phyloP scores from a whole-genome alignment of 179 eudicot species.

The Gypsophila paniculata region DNA sequence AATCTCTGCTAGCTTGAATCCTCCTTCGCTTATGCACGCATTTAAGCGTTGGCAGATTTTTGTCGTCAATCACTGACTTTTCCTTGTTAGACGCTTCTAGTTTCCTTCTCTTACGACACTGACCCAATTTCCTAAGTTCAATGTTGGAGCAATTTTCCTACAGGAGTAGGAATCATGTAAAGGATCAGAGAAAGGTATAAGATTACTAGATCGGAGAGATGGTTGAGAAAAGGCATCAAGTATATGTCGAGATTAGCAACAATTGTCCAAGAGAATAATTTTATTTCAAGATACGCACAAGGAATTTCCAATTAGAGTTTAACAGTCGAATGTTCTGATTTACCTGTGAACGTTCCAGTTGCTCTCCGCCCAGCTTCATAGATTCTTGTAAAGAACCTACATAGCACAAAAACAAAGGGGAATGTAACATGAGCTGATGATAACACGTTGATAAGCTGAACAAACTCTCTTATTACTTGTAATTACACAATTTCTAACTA shows the following conservation, averaged over 20 bases:
- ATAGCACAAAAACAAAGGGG: not conserved
- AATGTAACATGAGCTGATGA: not conserved
- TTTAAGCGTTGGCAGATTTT: constrained; percentile 25
- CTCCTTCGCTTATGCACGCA: constrained; percentile 38
- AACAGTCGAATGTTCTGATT: not conserved
- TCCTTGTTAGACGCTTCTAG: constrained; percentile 11
- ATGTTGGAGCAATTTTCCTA: constrained; percentile 21
- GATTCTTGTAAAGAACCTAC: constrained; percentile 2
- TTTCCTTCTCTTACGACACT: constrained; percentile 27
- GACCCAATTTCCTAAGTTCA: constrained; percentile 15
- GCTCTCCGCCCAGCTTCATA: not conserved
- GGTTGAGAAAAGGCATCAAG: not conserved
- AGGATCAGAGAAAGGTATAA: not conserved
- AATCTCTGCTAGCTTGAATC: constrained; percentile 38
- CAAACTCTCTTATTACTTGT: not conserved
- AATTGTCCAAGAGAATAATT: not conserved
- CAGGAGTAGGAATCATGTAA: constrained; percentile 2
- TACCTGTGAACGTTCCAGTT: not conserved
- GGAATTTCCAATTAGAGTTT: not conserved
- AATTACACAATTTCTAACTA: not conserved
- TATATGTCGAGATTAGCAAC: not conserved
- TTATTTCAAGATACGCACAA: not conserved
- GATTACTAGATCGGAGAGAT: not conserved
- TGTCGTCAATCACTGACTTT: constrained; percentile 15
- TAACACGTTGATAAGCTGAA: constrained; percentile 1